phyloP scores from a whole-genome alignment of 164 flowering plant species.

The Umbellularia californica region DNA sequence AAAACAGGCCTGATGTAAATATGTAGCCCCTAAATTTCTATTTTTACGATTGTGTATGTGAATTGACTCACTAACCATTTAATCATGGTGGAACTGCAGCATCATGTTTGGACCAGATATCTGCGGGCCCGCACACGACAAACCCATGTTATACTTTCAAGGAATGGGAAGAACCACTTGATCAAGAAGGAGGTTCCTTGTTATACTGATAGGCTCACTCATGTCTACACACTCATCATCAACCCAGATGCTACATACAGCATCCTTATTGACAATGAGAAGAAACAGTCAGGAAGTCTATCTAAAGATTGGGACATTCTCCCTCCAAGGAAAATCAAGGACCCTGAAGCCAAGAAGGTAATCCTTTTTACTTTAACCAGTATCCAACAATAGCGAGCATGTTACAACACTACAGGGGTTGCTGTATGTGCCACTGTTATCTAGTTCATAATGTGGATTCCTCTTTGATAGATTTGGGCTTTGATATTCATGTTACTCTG shows the following conservation, averaged over 20 bases:
- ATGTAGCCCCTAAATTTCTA: not conserved
- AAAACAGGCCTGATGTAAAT: too few species aligned
- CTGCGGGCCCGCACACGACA: constrained; percentile 84
- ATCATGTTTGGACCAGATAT: constrained; percentile 99
- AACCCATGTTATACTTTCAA: constrained; percentile 80
- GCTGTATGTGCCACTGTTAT: not conserved
- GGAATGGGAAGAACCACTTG: constrained; percentile 61
- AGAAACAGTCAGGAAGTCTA: constrained; percentile 80
- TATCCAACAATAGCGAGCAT: not conserved
- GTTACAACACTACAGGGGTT: not conserved
- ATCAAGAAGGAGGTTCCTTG: constrained; percentile 96
- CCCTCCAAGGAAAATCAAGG: constrained; percentile 84
- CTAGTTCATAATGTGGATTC: too few species aligned
- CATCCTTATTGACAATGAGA: constrained; percentile 81
- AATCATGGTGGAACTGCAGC: constrained; percentile 36
- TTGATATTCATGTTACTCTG: too few species aligned
- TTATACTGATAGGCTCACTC: constrained; percentile 87
- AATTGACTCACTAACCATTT: not conserved
- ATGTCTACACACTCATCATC: constrained; percentile 82
- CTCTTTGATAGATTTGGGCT: too few species aligned
- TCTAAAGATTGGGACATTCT: constrained; percentile 84
- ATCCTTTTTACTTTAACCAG: not conserved
- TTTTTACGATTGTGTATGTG: not conserved
- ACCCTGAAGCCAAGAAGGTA: constrained; percentile 92
- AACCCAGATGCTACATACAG: constrained; percentile 92